Evolutionary conservation across 352 stramenopile genomes (phyloP), one percentile per base, ranked within the genome.

Genomic region (Pythium rishiriense): DNA sequence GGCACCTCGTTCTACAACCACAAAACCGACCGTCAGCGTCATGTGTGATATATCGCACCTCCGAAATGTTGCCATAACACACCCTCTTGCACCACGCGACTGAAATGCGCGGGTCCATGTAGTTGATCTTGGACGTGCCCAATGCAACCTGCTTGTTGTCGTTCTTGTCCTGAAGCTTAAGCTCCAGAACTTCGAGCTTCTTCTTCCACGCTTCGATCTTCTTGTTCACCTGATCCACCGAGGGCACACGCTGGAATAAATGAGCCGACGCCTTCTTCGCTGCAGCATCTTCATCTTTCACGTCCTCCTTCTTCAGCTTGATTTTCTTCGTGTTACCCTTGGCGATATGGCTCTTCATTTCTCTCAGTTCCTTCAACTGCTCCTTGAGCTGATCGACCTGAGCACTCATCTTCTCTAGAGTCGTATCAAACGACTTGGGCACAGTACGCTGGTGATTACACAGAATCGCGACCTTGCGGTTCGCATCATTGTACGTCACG

Each of bases 381-480:
- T 91, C 72, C 66, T 98, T 98, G 17, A 99, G 73, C 54, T 96
- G 83, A 21, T 91, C 83, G 26, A 99, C 70, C 58, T 98, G 94
- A 28, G 79, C 83, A n/a, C 87, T 89, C 69, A 99, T 96, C 66
- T 97, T 98, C 70, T 98, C 96, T 7, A 99, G 70, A 31, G 88
- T 91, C 4, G 78, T 92, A 69, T 99, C 94, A 66, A 98, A 98
- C 28, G 90, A 96, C 74, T 99, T 99, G 59, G 97, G 98, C 21
- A 99, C 97, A 29, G 97, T 99, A 47, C 94, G 87, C 74, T 99
- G 98, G 81, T 99, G 98, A 83, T 99, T 99, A 88, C 98, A 99
- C 47, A 99, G 75, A 70, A 99, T 99, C 21, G 98, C 97, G 19
- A 99, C 98, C 85, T 99, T 97, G n/a, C 97, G 90, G 83, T 99